Percentiles rank a stretch among this genome's conserved stretches.
These are phyloP conservation scores for Eleusine coracana DNA, from an alignment of 176 grass and related monocot genomes.

Conservation along the genomic window DNA sequence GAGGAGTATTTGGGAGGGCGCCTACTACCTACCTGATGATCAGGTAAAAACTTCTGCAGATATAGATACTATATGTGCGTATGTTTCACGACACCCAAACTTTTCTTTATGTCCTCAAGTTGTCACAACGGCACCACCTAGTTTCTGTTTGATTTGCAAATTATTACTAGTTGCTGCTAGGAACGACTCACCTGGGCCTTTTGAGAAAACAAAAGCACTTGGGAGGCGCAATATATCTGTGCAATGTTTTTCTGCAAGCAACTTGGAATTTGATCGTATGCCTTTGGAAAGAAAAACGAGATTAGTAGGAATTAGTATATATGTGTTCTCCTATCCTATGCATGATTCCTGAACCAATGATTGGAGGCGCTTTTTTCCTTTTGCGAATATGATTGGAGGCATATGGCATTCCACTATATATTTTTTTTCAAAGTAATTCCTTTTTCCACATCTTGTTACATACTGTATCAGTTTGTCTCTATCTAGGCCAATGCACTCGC, in stretches of 20 bases:
- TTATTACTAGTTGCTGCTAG: not conserved
- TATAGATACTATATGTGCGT: conserved; percentile 19
- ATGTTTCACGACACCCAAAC: conserved; percentile 5
- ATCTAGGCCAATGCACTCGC: not conserved
- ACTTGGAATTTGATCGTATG: conserved; percentile 34
- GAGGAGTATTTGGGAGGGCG: not conserved
- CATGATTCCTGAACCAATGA: conserved; percentile 25
- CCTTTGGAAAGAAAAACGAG: not conserved
- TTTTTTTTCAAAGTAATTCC: not conserved
- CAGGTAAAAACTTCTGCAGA: conserved; percentile 20
- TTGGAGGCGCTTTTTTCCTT: not conserved
- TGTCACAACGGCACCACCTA: conserved; percentile 14
- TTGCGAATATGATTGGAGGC: not conserved
- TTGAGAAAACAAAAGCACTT: conserved; percentile 13
- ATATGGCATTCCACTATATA: conserved; percentile 9
- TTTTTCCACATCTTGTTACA: not conserved
- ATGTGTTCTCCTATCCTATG: not conserved
- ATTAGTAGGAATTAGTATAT: conserved; percentile 15
- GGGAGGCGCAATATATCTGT: not conserved
- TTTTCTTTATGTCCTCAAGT: not conserved
- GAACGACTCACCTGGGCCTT: not conserved
- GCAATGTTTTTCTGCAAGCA: not conserved
- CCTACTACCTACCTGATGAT: conserved; percentile 4
- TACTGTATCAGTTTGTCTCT: not conserved
- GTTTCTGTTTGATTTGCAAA: not conserved